Conservation (phyloP, 768 basidiomycete species). For the Pleurotus citrinopileatus region DNA sequence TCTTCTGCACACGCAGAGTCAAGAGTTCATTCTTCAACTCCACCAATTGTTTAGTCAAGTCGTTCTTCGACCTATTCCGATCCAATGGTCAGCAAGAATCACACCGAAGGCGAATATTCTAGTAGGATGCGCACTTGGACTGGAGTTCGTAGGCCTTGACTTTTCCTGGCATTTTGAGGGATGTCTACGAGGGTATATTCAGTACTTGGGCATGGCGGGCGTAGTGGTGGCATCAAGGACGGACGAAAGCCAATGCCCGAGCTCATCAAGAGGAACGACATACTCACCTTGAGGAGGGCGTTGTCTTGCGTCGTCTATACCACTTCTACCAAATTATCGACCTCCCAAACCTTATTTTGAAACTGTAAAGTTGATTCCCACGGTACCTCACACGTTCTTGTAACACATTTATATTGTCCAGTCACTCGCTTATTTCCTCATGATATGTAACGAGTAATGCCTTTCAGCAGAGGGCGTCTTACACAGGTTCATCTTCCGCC, state of each 20-base stretch:
- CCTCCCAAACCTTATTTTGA: constrained; percentile 7
- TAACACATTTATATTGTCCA: neutral
- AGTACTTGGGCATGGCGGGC: neutral
- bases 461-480: too few relatives aligned
- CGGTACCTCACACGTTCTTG: neutral
- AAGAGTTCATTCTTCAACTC: constrained; percentile 97
- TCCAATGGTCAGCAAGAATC: constrained; percentile 3
- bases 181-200: constrained; percentile 2
- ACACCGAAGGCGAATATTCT: neutral
- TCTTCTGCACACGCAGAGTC: constrained; percentile 94
- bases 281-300: constrained; percentile 45
- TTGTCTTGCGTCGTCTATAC: constrained; percentile 28
- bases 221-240: neutral
- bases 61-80: constrained; percentile 84
- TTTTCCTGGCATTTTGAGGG: constrained; percentile 78
- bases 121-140: constrained; percentile 67
- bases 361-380: constrained; percentile 10
- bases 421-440: too few relatives aligned
- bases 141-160: constrained; percentile 97
- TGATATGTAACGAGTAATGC: too few relatives aligned
- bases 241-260: too few relatives aligned
- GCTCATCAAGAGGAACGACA: constrained; percentile 1
- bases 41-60: constrained; percentile 88
- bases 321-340: neutral
- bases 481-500: too few relatives aligned